A percentile compares a stretch with the other conserved stretches of the same genome.
These are phyloP conservation scores for Collybiopsis confluens DNA, from an alignment of 768 basidiomycete genomes.

Conservation along the genomic window DNA sequence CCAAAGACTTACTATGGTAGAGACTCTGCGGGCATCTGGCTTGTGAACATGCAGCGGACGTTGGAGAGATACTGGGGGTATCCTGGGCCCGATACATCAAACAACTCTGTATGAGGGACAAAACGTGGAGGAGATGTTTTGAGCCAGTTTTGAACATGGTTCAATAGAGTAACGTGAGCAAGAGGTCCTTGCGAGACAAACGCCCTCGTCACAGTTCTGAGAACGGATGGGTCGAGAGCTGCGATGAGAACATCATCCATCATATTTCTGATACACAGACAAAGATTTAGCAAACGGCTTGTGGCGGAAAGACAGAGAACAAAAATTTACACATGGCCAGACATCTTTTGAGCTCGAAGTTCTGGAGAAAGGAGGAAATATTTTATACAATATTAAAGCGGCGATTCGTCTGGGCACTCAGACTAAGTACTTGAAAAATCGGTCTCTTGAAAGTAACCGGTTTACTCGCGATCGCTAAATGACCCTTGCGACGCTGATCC, in stretches of 20 bases:
- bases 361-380: too few relatives aligned
- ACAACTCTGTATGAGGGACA: conserved; percentile 8
- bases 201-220: conserved; percentile 12
- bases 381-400: conserved; percentile 2
- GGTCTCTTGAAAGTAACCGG: not conserved
- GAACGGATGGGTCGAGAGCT: conserved; percentile 9
- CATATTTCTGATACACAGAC: conserved; percentile 8
- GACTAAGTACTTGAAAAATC: not conserved
- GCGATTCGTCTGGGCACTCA: not conserved
- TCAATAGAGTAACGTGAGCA: conserved; percentile 10
- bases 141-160: conserved; percentile 11
- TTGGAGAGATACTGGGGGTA: conserved; percentile 7
- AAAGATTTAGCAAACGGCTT: not conserved
- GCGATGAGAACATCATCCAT: conserved; percentile 16
- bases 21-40: conserved; percentile 11
- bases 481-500: too few relatives aligned
- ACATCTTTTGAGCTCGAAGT: not conserved
- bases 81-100: not conserved
- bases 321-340: conserved; percentile 3
- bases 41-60: conserved; percentile 12
- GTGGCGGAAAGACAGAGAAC: not conserved
- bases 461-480: too few relatives aligned
- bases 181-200: conserved; percentile 9
- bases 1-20: conserved; percentile 9
- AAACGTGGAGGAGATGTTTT: conserved; percentile 8